These are phyloP conservation scores for Russula vinacea DNA, from an alignment of 768 basidiomycete species.

Conservation along the genomic window DNA sequence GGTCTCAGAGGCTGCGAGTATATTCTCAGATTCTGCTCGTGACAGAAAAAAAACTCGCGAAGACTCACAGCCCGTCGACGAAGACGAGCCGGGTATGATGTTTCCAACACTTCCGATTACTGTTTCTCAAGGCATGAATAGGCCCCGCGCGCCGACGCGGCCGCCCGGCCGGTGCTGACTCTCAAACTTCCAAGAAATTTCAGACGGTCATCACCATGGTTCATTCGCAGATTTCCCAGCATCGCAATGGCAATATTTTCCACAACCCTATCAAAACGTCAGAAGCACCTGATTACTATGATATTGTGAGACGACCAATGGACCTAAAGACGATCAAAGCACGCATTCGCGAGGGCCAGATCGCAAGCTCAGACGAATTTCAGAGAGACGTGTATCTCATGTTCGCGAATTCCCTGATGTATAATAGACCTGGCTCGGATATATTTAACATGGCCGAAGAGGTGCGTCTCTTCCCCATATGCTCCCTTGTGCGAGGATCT, in stretches of 20 bases:
- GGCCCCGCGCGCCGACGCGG: constrained; percentile 31
- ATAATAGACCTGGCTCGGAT: constrained; percentile 82
- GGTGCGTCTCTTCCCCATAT: constrained; percentile 46
- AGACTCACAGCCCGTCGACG: constrained; percentile 63
- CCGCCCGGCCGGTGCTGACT: constrained; percentile 30
- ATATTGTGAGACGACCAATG: constrained; percentile 92
- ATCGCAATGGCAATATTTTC: constrained; percentile 87
- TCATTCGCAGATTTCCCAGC: constrained; percentile 77
- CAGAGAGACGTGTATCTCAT: constrained; percentile 88
- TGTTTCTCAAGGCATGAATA: constrained; percentile 6
- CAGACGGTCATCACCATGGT: constrained; percentile 80
- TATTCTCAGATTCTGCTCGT: constrained; percentile 42
- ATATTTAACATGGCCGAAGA: constrained; percentile 90
- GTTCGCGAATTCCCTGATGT: constrained; percentile 98
- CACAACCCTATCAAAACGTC: constrained; percentile 83
- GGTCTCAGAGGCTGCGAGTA: constrained; percentile 50
- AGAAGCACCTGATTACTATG: constrained; percentile 88
- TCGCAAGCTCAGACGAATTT: constrained; percentile 79
- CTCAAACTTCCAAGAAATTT: constrained; percentile 59
- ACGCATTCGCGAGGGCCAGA: constrained; percentile 79
- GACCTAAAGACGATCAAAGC: constrained; percentile 90
- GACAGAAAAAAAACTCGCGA: constrained; percentile 62
- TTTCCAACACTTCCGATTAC: neutral
- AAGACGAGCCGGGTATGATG: constrained; percentile 50
- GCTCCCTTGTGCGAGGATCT: neutral